Evolutionary conservation across 2,329 filamentous ascomycete species (phyloP).

Genomic region (Raffaelea deltoideospora): DNA sequence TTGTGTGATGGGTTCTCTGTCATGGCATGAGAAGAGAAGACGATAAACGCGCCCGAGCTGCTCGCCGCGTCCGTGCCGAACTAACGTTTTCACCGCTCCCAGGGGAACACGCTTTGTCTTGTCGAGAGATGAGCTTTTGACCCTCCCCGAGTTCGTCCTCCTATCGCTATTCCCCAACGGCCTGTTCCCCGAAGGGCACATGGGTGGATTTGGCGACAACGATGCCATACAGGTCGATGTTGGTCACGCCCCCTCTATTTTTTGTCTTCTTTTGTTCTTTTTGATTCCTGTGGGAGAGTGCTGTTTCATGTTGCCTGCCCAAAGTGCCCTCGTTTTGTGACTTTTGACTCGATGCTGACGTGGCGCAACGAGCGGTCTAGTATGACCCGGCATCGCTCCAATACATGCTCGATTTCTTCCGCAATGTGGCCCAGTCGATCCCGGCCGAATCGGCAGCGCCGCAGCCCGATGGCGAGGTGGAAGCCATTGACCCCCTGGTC

Average conservation of each 20-base stretch:
- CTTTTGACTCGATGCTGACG: no score
- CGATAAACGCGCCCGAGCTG: no score
- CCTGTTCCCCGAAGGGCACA: constrained; percentile 90
- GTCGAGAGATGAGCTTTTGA: constrained; percentile 86
- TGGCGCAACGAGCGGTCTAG: no score
- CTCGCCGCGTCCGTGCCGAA: not conserved
- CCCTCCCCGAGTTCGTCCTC: constrained; percentile 90
- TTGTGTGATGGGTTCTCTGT: not conserved
- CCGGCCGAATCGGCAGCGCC: constrained; percentile 54
- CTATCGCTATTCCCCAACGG: constrained; percentile 97
- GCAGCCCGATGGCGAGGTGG: constrained; percentile 46
- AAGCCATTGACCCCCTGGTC: constrained; percentile 57
- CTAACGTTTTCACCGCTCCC: constrained; percentile 6
- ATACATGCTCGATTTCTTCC: constrained; percentile 99
- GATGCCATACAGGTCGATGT: constrained; percentile 97
- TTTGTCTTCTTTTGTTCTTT: not conserved
- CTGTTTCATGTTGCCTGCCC: no score
- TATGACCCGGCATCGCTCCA: constrained; percentile 93
- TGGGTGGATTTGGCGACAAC: constrained; percentile 82
- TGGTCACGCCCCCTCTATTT: constrained; percentile 11
- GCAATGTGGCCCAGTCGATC: constrained; percentile 91
- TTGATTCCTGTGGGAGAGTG: not conserved
- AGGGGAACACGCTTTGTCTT: constrained; percentile 90
- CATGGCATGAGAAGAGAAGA: no score
- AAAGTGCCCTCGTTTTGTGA: no score